Percentiles rank a stretch among this genome's conserved stretches.
phyloP scores from a whole-genome alignment of 2,329 filamentous ascomycete species.

The Aureobasidium sp. region DNA sequence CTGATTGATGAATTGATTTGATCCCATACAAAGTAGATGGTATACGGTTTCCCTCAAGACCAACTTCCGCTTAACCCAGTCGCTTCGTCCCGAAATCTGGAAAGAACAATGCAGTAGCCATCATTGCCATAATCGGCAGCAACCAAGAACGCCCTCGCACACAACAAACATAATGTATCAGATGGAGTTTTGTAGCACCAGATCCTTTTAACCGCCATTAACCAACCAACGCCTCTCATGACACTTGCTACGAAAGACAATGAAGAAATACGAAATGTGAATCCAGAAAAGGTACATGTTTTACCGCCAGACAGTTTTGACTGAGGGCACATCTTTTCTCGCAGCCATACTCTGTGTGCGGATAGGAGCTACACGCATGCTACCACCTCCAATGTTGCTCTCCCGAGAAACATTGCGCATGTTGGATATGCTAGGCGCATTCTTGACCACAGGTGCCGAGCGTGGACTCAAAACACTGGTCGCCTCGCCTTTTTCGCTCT shows the following conservation, averaged over 20 bases:
- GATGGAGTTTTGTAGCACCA: conserved; percentile 2
- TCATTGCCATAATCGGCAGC: neutral
- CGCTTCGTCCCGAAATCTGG: neutral
- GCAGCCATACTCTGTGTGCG: conserved; percentile 12
- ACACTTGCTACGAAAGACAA: neutral
- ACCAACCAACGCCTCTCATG: neutral
- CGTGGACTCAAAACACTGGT: conserved; percentile 55
- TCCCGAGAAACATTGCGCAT: conserved; percentile 4
- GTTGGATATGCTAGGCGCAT: conserved; percentile 28
- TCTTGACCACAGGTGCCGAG: conserved; percentile 51
- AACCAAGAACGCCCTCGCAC: neutral
- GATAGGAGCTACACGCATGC: conserved; percentile 7
- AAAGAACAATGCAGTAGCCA: neutral
- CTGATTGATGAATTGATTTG: neutral
- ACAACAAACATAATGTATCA: conserved; percentile 4
- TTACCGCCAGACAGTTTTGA: conserved; percentile 7
- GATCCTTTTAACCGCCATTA: neutral
- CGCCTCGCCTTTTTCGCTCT: conserved; percentile 51
- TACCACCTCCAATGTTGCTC: conserved; percentile 1
- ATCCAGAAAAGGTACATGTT: neutral
- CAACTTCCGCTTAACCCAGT: neutral
- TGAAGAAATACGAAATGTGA: conserved; percentile 2
- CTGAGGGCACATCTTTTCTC: neutral
- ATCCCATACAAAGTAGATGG: neutral
- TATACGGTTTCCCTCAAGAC: neutral